Conservation (phyloP, 1,284 basidiomycete genomes). For the Nidula niveotomentosa region DNA sequence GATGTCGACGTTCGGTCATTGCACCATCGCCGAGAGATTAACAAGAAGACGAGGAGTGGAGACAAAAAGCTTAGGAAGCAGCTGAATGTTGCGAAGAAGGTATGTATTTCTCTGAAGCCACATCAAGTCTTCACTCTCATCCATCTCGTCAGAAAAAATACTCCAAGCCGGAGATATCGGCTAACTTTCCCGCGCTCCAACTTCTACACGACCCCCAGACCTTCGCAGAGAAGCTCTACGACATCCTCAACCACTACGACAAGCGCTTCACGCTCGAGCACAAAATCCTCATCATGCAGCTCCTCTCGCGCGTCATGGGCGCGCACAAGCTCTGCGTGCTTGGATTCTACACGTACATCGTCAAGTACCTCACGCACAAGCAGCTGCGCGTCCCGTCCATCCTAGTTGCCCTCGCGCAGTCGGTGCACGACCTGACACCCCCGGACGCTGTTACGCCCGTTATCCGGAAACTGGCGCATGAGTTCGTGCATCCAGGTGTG, state of each 20-base stretch:
- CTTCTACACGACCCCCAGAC: conserved; percentile 95
- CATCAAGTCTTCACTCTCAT: conserved; percentile 1
- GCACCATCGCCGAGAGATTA: conserved; percentile 83
- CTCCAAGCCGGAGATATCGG: conserved; percentile 41
- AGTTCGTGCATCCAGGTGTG: conserved; percentile 98
- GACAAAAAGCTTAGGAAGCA: conserved; percentile 79
- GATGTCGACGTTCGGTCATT: conserved; percentile 69
- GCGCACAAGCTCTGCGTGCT: conserved; percentile 92
- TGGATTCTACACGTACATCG: conserved; percentile 96
- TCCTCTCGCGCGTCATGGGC: conserved; percentile 95
- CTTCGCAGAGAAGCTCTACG: conserved; percentile 94
- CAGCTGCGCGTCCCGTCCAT: conserved; percentile 95
- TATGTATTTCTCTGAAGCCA: conserved; percentile 19
- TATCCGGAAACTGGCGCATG: conserved; percentile 89
- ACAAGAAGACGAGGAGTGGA: conserved; percentile 83
- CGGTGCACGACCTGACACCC: conserved; percentile 94
- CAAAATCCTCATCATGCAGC: conserved; percentile 97
- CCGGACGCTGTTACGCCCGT: conserved; percentile 92
- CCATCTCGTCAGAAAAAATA: conserved; percentile 56
- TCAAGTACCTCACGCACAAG: conserved; percentile 92
- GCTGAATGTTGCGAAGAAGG: conserved; percentile 72
- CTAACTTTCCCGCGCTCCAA: conserved; percentile 94
- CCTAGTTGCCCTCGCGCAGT: conserved; percentile 93
- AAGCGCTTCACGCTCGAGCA: conserved; percentile 95
- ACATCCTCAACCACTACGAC: conserved; percentile 84